Conservation (phyloP, 106 monocot species). For the Agapanthus africanus region DNA sequence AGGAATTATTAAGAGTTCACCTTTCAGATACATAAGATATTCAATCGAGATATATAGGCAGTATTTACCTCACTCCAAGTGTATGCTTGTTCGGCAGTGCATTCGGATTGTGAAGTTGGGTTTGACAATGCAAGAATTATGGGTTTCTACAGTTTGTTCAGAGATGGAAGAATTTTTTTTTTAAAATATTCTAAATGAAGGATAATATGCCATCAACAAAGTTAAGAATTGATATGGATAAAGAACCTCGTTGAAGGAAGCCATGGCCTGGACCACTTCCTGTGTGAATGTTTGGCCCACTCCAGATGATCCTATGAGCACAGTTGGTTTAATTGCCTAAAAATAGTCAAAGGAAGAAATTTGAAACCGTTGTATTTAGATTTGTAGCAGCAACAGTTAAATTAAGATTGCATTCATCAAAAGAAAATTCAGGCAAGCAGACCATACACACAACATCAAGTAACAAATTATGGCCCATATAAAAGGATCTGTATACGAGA, state of each 20-base stretch:
- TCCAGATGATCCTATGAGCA: constrained; percentile 88
- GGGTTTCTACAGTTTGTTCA: constrained; percentile 46
- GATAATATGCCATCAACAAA: not conserved
- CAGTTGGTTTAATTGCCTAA: constrained; percentile 88
- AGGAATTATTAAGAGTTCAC: not conserved
- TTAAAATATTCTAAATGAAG: not conserved
- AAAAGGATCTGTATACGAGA: no score
- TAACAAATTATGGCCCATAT: not conserved
- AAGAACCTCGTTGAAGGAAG: constrained; percentile 75
- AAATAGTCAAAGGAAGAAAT: no score
- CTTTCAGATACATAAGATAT: not conserved
- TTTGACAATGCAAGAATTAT: constrained; percentile 86
- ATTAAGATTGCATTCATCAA: no score
- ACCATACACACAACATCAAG: not conserved
- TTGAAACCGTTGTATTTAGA: no score
- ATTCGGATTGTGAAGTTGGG: constrained; percentile 89
- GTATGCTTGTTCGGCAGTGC: constrained; percentile 93
- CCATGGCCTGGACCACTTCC: constrained; percentile 86
- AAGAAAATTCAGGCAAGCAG: not conserved
- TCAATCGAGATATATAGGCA: not conserved
- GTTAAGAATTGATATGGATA: not conserved
- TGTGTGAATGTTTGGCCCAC: constrained; percentile 82
- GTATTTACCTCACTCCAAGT: constrained; percentile 77
- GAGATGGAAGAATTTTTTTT: not conserved
- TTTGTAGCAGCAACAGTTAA: no score